Evolutionary conservation across 1,284 basidiomycete genomes (phyloP).

Genomic region (Xerocomus nothofagi): DNA sequence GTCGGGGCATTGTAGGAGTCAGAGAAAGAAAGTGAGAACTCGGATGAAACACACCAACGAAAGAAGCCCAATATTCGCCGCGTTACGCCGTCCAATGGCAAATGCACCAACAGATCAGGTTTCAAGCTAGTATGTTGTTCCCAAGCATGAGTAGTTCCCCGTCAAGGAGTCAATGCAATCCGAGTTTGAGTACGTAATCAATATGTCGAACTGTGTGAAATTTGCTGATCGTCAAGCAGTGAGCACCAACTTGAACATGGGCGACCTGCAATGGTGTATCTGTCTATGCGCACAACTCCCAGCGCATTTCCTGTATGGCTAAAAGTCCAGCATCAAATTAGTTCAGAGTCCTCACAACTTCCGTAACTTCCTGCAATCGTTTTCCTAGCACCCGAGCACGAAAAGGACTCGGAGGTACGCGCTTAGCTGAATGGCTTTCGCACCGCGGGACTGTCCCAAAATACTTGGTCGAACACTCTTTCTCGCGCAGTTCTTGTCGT

Average conservation of each 20-base stretch:
- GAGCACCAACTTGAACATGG: too few relatives aligned
- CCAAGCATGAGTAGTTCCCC: too few relatives aligned
- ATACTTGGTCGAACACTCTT: constrained; percentile 55
- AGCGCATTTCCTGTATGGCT: background rate
- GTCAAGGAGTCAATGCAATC: too few relatives aligned
- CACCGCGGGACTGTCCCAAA: constrained; percentile 42
- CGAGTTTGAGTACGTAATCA: too few relatives aligned
- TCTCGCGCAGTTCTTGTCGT: constrained; percentile 75
- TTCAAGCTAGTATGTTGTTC: too few relatives aligned
- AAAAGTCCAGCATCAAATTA: constrained; percentile 5
- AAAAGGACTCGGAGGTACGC: constrained; percentile 44
- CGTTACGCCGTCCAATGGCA: too few relatives aligned
- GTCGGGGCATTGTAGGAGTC: constrained; percentile 15
- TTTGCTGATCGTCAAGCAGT: background rate
- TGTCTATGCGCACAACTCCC: constrained; percentile 4
- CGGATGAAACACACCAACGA: too few relatives aligned
- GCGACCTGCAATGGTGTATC: background rate
- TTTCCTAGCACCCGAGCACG: constrained; percentile 15
- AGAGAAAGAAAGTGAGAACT: too few relatives aligned
- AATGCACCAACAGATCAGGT: too few relatives aligned
- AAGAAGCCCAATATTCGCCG: too few relatives aligned
- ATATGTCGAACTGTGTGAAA: background rate
- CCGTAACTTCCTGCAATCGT: constrained; percentile 21
- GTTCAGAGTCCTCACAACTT: constrained; percentile 17
- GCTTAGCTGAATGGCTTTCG: constrained; percentile 55